phyloP scores from a whole-genome alignment of 805 yeast species.

The Saccharomycopsis vini region DNA sequence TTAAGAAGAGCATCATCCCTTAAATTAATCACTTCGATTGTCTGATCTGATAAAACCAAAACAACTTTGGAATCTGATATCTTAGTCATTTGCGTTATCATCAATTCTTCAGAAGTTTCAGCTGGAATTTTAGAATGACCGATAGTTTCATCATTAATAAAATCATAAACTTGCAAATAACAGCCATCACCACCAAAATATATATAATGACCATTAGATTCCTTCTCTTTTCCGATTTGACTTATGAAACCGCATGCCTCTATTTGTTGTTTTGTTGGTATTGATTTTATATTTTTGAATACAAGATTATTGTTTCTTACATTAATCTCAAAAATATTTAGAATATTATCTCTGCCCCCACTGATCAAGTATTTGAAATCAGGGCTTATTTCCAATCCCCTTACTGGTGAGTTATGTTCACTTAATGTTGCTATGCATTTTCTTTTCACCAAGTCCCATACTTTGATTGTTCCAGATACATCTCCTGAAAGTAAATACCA shows the following conservation, averaged over 20 bases:
- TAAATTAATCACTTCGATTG: slow-evolving; percentile 45
- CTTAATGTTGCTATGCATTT: slow-evolving; percentile 52
- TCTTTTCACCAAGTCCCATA: slow-evolving; percentile 64
- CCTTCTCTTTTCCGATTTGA: slow-evolving; percentile 25
- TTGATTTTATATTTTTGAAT: slow-evolving; percentile 50
- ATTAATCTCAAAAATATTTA: slow-evolving; percentile 47
- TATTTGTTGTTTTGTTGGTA: slow-evolving; percentile 65
- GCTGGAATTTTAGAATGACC: slow-evolving; percentile 36
- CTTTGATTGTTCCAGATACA: slow-evolving; percentile 44
- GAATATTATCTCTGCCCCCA: slow-evolving; percentile 86
- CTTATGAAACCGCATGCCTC: slow-evolving; percentile 58
- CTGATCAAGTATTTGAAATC: slow-evolving; percentile 52
- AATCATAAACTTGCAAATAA: slow-evolving; percentile 56
- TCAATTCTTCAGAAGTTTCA: slow-evolving; percentile 61
- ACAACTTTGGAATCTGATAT: slow-evolving; percentile 32
- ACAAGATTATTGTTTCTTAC: slow-evolving; percentile 24
- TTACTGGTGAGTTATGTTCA: slow-evolving; percentile 78
- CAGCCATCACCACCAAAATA: slow-evolving; percentile 75
- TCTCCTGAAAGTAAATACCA: slow-evolving; percentile 80
- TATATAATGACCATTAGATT: slow-evolving; percentile 3
- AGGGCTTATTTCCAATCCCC: slow-evolving; percentile 63
- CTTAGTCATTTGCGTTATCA: slow-evolving; percentile 35
- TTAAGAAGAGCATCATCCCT: slow-evolving; percentile 23
- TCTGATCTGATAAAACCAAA: slow-evolving; percentile 75
- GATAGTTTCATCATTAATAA: slow-evolving; percentile 36